Evolutionary conservation across 2,329 filamentous ascomycete genomes (phyloP).

Genomic region (Colletotrichum spinosum): DNA sequence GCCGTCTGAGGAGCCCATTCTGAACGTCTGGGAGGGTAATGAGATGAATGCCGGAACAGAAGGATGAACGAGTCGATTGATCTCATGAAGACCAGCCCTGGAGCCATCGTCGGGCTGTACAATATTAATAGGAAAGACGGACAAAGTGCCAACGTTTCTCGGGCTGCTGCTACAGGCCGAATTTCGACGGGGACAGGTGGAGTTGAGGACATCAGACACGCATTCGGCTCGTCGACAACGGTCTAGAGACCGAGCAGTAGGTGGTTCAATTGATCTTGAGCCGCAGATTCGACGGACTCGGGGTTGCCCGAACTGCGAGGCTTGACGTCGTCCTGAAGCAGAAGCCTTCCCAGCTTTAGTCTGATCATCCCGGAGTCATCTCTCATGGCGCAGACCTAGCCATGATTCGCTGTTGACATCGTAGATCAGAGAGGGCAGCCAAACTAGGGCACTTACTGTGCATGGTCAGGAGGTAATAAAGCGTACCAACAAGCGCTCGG

Average conservation of each 20-base stretch:
- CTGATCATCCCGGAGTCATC: no score
- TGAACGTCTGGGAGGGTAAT: background rate
- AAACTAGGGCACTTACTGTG: no score
- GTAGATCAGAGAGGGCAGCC: no score
- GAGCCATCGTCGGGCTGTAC: background rate
- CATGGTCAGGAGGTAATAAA: no score
- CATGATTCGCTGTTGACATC: no score
- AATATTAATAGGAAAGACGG: background rate
- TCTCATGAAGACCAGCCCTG: background rate
- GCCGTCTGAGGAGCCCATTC: slow-evolving; percentile 8
- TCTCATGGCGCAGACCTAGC: no score
- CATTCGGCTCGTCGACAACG: slow-evolving; percentile 2
- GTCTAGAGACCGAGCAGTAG: no score
- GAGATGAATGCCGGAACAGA: background rate
- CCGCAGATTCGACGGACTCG: background rate
- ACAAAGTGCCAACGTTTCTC: slow-evolving; percentile 15
- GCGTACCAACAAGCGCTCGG: no score
- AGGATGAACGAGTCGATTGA: background rate
- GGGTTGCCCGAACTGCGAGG: no score
- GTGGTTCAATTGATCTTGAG: no score
- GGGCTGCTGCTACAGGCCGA: slow-evolving; percentile 20
- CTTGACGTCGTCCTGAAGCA: no score
- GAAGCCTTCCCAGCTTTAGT: no score
- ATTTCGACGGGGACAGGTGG: slow-evolving; percentile 18
- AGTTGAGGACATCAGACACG: slow-evolving; percentile 8